Evolutionary conservation across 106 monocot genomes (phyloP), one percentile per base, ranked within the genome.

Genomic region (Dendrobium nobile): DNA sequence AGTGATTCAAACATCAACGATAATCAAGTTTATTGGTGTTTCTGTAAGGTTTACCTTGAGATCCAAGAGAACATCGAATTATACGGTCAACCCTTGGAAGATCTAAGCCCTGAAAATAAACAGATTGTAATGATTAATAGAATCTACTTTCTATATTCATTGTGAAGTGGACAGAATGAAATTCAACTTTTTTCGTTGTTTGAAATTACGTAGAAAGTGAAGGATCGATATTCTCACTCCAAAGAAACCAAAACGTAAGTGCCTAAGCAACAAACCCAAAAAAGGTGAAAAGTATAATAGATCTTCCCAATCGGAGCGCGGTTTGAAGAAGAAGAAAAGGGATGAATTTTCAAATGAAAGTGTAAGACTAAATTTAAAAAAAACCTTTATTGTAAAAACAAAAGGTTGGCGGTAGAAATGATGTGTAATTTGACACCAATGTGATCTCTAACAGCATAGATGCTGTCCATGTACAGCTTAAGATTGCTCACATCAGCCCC

Each of bases 41-140:
- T 18, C 20, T 22, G 22, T 17, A 58, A 74, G 40, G 8, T 58
- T 75, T 54, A 94, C 97, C 97, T 87, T 89, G 97, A 22, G 91
- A 95, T 83, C 92, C 90, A 77, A 98, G 89, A 4, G 97, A 92
- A 67, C 92, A 88, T 78, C 97, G 86, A 55, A 98, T 95, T 44
- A 95, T 98, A 88, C 92, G 81, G 81, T 98, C 97, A 41, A 98
- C 78, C 82, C 97, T 83, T 18, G 97, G 79, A 78, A 98, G 94
- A 84, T 98, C 95, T 73, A 98, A 81, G 58, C 87, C 87, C 94
- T 92, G 86, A 81, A 75, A 75, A 41, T 18, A 56, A 83, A 33
- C 11, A 41, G 28, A 40, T 28, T 42, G 20, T 24, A 48, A 47
- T 13, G 48, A 47, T 47, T 27, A 45, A 64, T 19, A 74, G 20